Evolutionary conservation across 805 yeast genomes (phyloP).

Genomic region (Candida alai): DNA sequence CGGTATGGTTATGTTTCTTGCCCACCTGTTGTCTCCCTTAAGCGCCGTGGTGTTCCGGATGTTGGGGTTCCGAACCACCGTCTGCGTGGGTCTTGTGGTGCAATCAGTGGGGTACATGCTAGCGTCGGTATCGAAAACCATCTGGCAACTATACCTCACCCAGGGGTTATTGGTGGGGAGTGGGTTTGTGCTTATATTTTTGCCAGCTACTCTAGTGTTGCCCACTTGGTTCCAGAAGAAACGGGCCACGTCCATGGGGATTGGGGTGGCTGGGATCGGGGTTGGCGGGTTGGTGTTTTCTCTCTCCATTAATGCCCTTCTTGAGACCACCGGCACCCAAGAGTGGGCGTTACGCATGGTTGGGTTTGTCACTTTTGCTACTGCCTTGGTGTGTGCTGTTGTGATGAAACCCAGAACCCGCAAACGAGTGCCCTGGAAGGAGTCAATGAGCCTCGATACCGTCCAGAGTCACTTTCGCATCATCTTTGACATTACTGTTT

Average conservation of each 20-base stretch:
- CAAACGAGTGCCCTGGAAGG: constrained; percentile 1
- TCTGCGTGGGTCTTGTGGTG: constrained; percentile 42
- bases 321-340: constrained; percentile 32
- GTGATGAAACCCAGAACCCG: constrained; percentile 43
- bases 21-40: constrained; percentile 52
- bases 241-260: constrained; percentile 42
- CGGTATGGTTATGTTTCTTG: constrained; percentile 40
- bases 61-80: constrained; percentile 45
- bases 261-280: constrained; percentile 42
- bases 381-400: constrained; percentile 31
- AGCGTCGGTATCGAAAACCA: constrained; percentile 42
- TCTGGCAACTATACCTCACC: constrained; percentile 47
- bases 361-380: constrained; percentile 24
- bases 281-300: constrained; percentile 46
- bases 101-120: constrained; percentile 40
- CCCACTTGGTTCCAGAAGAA: constrained; percentile 43
- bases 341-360: constrained; percentile 38
- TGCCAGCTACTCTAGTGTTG: constrained; percentile 37
- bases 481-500: constrained; percentile 28
- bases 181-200: constrained; percentile 37
- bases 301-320: constrained; percentile 34
- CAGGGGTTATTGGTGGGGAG: constrained; percentile 47
- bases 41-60: constrained; percentile 41
- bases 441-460: constrained; percentile 16
- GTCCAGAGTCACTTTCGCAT: constrained; percentile 19